phyloP scores from a whole-genome alignment of 148 eudicot species.

The Diospyros lotus region DNA sequence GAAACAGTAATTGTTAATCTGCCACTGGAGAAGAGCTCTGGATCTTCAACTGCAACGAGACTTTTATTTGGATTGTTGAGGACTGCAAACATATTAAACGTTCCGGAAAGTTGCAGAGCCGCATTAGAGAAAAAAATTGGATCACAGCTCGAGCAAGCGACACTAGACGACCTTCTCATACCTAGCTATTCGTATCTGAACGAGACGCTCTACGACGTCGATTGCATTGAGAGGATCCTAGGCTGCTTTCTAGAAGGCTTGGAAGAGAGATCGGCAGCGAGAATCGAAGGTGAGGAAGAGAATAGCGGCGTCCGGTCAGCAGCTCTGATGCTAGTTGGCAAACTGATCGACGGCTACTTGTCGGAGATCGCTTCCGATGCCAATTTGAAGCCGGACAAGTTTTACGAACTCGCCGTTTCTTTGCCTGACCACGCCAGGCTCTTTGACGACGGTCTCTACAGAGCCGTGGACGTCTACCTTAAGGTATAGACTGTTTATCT shows the following conservation, averaged over 20 bases:
- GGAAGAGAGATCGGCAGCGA: constrained; percentile 26
- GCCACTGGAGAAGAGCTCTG: constrained; percentile 39
- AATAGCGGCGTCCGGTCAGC: constrained; percentile 35
- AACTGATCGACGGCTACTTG: constrained; percentile 80
- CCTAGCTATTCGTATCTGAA: constrained; percentile 93
- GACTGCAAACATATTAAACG: constrained; percentile 64
- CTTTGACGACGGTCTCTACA: constrained; percentile 82
- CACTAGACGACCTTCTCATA: constrained; percentile 75
- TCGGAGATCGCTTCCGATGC: constrained; percentile 92
- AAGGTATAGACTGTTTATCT: constrained; percentile 40
- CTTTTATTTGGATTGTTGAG: constrained; percentile 67
- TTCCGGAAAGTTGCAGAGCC: constrained; percentile 41
- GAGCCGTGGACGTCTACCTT: constrained; percentile 88
- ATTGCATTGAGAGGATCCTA: constrained; percentile 81
- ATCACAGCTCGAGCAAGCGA: constrained; percentile 65
- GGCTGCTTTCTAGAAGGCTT: constrained; percentile 43
- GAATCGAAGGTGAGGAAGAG: constrained; percentile 34
- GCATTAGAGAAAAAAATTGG: constrained; percentile 78
- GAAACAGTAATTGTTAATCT: constrained; percentile 53
- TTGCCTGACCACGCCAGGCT: constrained; percentile 73
- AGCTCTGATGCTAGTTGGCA: constrained; percentile 67
- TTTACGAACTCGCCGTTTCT: constrained; percentile 50
- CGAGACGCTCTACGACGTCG: constrained; percentile 87
- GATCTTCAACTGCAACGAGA: constrained; percentile 33
- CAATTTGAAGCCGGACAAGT: constrained; percentile 65